Base-by-base conservation (phyloP, 2,329 filamentous ascomycete genomes). In the Bipolaris sorokiniana region DNA sequence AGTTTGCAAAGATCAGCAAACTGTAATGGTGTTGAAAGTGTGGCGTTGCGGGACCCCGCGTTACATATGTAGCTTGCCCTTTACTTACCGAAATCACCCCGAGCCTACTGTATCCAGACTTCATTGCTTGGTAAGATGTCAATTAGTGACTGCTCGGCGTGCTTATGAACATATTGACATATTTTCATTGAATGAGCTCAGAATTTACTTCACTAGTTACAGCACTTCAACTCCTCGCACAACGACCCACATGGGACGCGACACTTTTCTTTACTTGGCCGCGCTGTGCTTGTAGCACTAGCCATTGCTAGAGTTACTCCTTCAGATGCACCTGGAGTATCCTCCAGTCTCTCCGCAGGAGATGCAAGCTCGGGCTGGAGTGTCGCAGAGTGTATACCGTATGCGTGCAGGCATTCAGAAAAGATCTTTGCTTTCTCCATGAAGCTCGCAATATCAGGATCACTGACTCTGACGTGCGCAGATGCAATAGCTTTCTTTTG, bases 311-410 rank as follows among this genome's bases (percentile, higher is more conserved):
- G 55, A 15, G 26, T 46, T 9, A 49, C 51, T 13, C 53, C 51
- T 3, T n/a, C 54, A 2, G 11, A 44, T 2, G 56, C 61, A 15
- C 16, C 48, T 23, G 47, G 44, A 5, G 18, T 34, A 2, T 34
- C 10, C 1, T 23, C 26, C 23, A 20, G 2, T 22, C 34, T 7
- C 3, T 15, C 38, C 7, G 26, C 5, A 40, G 41, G 22, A 9
- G 15, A 20, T 6, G 57, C 69, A 15, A 83, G 64, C 70, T 91
- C 89, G 0, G 89, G 89, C 75, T 92, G 89, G 31, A 93, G 70
- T 1, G 90, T 91, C 3, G 81, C 82, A 11, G 87, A 89, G 72
- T 92, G 88, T 58, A 92, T 86, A 5, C 88, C 90, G 66, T 91
- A 91, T 1, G 84, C 87, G 66, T 90, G 88, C 37, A 92, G 81